These are phyloP conservation scores for Geotrichum macrosporum DNA, from an alignment of 1,139 yeast species.

Conservation along the genomic window DNA sequence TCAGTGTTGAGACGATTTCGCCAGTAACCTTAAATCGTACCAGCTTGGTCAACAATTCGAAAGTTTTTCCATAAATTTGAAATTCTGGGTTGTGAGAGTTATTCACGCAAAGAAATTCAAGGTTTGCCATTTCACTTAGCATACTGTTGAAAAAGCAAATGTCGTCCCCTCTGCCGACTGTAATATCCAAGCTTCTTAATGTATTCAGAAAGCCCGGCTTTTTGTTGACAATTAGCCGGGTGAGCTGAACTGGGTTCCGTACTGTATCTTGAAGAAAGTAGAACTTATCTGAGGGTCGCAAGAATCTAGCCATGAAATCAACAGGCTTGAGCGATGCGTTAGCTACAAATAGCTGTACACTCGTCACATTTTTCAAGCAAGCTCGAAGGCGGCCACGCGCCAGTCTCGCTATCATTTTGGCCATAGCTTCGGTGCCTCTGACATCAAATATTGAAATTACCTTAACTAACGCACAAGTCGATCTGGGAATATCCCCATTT, in stretches of 20 bases:
- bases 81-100: conserved; percentile 2
- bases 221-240: conserved; percentile 7
- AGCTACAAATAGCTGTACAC: conserved; percentile 12
- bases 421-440: conserved; percentile 15
- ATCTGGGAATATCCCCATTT: background rate
- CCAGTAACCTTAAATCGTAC: conserved; percentile 13
- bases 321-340: conserved; percentile 7
- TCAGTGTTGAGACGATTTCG: conserved; percentile 8
- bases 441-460: conserved; percentile 11
- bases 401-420: conserved; percentile 9
- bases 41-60: conserved; percentile 7
- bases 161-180: conserved; percentile 1
- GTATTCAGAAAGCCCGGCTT: conserved; percentile 5
- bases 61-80: conserved; percentile 1
- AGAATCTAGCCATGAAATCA: conserved; percentile 9
- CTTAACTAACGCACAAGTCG: conserved; percentile 5
- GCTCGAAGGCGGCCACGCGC: background rate
- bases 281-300: conserved; percentile 11
- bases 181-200: conserved; percentile 9
- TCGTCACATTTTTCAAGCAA: conserved; percentile 2
- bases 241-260: conserved; percentile 12
- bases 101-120: conserved; percentile 6
- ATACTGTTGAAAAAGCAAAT: background rate
- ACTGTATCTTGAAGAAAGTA: conserved; percentile 12
- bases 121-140: conserved; percentile 6